phyloP scores from a whole-genome alignment of 2,329 filamentous ascomycete species.

The Dactylellina leptospora region DNA sequence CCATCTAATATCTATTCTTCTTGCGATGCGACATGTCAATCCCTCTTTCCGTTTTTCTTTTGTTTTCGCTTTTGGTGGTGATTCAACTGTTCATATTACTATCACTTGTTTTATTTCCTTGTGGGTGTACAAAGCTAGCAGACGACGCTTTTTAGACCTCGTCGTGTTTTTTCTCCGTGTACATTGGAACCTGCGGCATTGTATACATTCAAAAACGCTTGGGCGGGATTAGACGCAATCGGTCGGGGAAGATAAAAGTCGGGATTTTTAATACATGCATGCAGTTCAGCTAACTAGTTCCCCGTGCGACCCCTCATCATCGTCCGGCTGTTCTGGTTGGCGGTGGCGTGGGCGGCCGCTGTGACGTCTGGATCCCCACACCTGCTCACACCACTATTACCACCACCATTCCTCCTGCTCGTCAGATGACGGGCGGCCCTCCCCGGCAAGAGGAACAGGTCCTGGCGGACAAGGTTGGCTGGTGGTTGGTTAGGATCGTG shows the following conservation, averaged over 20 bases:
- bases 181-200: not conserved
- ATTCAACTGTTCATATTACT: constrained; percentile 30
- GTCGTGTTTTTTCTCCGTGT: not conserved
- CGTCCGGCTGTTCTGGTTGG: too few species aligned
- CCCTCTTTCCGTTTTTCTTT: not conserved
- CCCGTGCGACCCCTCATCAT: not conserved
- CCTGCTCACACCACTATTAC: not conserved
- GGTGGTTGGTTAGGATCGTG: constrained; percentile 44
- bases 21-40: constrained; percentile 6
- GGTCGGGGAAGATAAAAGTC: not conserved
- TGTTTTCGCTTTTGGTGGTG: constrained; percentile 1
- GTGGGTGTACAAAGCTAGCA: constrained; percentile 1
- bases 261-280: too few species aligned
- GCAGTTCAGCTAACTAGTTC: too few species aligned
- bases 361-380: not conserved
- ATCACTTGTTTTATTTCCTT: constrained; percentile 5
- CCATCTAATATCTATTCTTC: not conserved
- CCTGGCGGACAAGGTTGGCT: not conserved
- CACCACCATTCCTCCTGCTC: not conserved
- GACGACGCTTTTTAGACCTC: not conserved
- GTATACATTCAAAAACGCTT: not conserved
- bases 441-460: not conserved
- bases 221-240: not conserved
- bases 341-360: constrained; percentile 10
- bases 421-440: constrained; percentile 13